A percentile compares a stretch with the other conserved stretches of the same genome.
phyloP scores from a whole-genome alignment of 306 rosid genomes.

The Cicer bijugum region DNA sequence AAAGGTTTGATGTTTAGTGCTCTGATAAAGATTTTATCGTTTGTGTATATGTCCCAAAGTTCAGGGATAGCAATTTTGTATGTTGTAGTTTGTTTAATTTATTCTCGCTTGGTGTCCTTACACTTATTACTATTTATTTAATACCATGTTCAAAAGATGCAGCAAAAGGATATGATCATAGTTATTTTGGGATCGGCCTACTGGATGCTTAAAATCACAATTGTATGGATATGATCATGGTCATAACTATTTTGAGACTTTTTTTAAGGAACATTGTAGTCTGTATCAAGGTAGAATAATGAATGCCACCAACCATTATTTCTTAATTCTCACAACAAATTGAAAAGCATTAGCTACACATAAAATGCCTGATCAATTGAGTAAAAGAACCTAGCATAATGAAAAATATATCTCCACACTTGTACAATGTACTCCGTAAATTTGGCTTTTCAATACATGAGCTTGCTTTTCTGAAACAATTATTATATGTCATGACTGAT shows the following conservation, averaged over 20 bases:
- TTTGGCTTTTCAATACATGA: not conserved
- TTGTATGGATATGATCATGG: not conserved
- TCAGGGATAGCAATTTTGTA: constrained; percentile 43
- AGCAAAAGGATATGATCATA: not conserved
- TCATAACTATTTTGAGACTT: too few species aligned
- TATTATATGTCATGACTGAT: not conserved
- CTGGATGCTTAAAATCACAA: not conserved
- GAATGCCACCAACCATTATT: too few species aligned
- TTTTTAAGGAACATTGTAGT: too few species aligned
- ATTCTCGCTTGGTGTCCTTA: too few species aligned
- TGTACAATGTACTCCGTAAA: not conserved
- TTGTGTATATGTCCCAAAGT: constrained; percentile 9
- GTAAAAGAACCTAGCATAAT: not conserved
- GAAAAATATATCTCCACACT: not conserved
- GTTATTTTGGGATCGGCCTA: not conserved
- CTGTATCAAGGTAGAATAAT: too few species aligned
- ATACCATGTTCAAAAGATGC: not conserved
- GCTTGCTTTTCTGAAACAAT: too few species aligned
- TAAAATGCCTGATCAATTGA: not conserved
- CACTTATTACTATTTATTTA: not conserved
- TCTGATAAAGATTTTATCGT: not conserved
- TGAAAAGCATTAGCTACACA: not conserved
- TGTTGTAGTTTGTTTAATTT: constrained; percentile 6
- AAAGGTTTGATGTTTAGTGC: constrained; percentile 50
- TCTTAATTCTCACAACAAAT: not conserved